Evolutionary conservation across 768 basidiomycete species (phyloP).

Genomic region (Amanita phalloides): DNA sequence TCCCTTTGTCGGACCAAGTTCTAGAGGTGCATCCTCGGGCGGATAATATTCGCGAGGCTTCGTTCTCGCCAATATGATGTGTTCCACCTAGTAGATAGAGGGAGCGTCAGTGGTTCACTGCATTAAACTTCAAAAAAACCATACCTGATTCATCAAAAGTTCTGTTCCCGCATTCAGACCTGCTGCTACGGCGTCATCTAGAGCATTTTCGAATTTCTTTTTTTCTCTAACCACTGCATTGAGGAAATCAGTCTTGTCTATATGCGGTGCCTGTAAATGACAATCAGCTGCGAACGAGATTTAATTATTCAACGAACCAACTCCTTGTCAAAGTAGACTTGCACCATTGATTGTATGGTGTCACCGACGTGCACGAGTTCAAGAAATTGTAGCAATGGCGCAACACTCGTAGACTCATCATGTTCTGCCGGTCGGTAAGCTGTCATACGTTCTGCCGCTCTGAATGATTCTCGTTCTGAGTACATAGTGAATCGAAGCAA

Average conservation of each 20-base stretch:
- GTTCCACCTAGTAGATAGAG: conserved; percentile 58
- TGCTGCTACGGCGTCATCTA: conserved; percentile 90
- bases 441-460: conserved; percentile 84
- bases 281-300: not conserved
- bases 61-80: conserved; percentile 78
- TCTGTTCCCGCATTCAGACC: conserved; percentile 95
- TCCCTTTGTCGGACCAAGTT: conserved; percentile 78
- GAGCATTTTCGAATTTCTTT: conserved; percentile 85
- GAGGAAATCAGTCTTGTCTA: conserved; percentile 89
- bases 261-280: conserved; percentile 57
- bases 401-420: conserved; percentile 70
- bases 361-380: conserved; percentile 96
- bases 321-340: conserved; percentile 98
- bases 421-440: conserved; percentile 87
- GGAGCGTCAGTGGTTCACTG: not conserved
- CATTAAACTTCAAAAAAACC: conserved; percentile 5
- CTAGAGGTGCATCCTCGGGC: conserved; percentile 64
- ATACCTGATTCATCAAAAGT: conserved; percentile 88
- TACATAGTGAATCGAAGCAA: not conserved
- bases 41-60: conserved; percentile 87
- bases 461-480: conserved; percentile 21
- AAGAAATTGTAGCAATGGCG: conserved; percentile 93
- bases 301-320: conserved; percentile 34
- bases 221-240: conserved; percentile 92
- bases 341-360: conserved; percentile 94